Conservation (phyloP, 2,329 filamentous ascomycete genomes). For the Thielaviopsis ethacetica region DNA sequence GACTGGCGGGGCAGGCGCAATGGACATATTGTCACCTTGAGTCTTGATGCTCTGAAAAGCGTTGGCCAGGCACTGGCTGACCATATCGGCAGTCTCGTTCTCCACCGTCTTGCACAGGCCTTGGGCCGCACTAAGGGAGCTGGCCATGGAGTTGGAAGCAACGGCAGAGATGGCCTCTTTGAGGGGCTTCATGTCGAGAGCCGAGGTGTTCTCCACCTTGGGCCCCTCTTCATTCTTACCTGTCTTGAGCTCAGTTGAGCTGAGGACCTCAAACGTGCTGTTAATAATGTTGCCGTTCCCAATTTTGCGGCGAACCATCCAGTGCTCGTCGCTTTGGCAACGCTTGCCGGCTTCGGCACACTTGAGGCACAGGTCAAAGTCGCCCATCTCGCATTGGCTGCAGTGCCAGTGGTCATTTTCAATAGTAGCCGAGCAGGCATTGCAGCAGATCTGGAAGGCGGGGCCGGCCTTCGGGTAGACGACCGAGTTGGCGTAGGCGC, state of each 20-base stretch:
- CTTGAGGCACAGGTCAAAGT: slow-evolving; percentile 77
- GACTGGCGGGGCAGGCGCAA: no score
- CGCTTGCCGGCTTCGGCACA: slow-evolving; percentile 63
- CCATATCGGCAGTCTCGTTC: no score
- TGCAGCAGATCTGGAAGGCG: slow-evolving; percentile 81
- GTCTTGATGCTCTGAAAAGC: no score
- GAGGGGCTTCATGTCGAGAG: no score
- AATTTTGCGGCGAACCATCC: slow-evolving; percentile 84
- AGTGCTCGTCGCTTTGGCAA: slow-evolving; percentile 68
- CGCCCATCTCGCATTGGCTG: slow-evolving; percentile 78
- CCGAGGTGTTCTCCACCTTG: background rate
- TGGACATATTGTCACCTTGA: no score
- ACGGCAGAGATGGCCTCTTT: background rate
- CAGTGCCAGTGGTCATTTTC: slow-evolving; percentile 84
- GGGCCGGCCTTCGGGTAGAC: slow-evolving; percentile 15
- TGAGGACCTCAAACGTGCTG: slow-evolving; percentile 69
- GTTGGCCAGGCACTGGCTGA: no score
- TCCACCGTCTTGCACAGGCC: no score
- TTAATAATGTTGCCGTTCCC: slow-evolving; percentile 62
- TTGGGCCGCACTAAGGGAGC: no score
- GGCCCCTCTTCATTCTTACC: background rate
- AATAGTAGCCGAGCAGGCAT: slow-evolving; percentile 67
- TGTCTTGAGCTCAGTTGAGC: background rate
- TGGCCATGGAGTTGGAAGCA: background rate
- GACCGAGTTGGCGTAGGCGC: slow-evolving; percentile 7